Evolutionary conservation across 1,284 basidiomycete species (phyloP).

Genomic region (Tranzscheliella williamsii): DNA sequence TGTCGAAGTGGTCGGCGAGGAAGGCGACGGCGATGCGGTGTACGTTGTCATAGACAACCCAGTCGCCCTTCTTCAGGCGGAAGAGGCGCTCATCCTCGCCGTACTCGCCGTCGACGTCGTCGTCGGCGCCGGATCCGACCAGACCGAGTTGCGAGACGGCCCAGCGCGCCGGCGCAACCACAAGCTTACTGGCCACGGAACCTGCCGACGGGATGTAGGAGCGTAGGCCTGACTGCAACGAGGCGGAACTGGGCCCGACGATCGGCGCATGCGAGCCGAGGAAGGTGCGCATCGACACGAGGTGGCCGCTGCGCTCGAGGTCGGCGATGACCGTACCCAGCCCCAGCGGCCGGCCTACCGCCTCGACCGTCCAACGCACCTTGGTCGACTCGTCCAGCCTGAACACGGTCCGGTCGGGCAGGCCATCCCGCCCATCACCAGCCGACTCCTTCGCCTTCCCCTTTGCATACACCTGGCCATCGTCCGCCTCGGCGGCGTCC

Average conservation of each 20-base stretch:
- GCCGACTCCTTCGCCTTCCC: too few species aligned
- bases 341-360: constrained; percentile 78
- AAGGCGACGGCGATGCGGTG: constrained; percentile 61
- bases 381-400: constrained; percentile 64
- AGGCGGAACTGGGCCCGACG: constrained; percentile 62
- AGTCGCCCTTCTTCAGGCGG: constrained; percentile 67
- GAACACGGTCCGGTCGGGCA: constrained; percentile 63
- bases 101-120: constrained; percentile 62
- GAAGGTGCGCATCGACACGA: constrained; percentile 68
- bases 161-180: constrained; percentile 65
- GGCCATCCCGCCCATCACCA: background rate
- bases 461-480: background rate
- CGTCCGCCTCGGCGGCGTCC: background rate
- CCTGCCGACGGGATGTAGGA: constrained; percentile 12
- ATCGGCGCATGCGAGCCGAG: constrained; percentile 69
- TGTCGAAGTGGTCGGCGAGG: constrained; percentile 5
- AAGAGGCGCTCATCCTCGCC: constrained; percentile 66
- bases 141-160: constrained; percentile 76
- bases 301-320: background rate
- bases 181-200: constrained; percentile 8
- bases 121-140: constrained; percentile 67
- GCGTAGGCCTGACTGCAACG: background rate
- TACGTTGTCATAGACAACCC: constrained; percentile 72
- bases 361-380: constrained; percentile 23
- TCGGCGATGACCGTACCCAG: constrained; percentile 71